Percentiles rank a stretch among this genome's conserved stretches.
These are phyloP conservation scores for Arabidopsis suecica DNA, from an alignment of 345 rosid genomes.

Conservation along the genomic window DNA sequence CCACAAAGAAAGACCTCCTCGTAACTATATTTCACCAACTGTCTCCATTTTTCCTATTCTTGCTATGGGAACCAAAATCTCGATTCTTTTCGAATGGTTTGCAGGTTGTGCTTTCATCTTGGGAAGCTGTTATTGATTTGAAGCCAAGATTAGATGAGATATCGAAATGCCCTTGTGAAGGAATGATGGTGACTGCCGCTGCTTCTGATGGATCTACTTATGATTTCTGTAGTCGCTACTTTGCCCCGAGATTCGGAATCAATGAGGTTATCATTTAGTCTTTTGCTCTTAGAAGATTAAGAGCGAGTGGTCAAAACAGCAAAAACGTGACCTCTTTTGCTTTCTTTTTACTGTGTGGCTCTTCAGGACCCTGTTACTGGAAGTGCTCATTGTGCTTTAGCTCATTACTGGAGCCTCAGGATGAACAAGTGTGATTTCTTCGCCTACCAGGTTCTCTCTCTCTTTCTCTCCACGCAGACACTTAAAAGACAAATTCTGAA, in stretches of 20 bases:
- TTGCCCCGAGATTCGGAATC: constrained; percentile 46
- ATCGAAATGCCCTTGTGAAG: constrained; percentile 58
- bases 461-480: not conserved
- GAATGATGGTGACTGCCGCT: constrained; percentile 62
- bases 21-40: constrained; percentile 47
- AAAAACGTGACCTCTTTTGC: not conserved
- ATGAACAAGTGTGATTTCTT: constrained; percentile 62
- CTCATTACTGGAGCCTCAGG: constrained; percentile 70
- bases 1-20: constrained; percentile 54
- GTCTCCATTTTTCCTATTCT: not conserved
- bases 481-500: not conserved
- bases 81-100: not conserved
- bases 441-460: constrained; percentile 54
- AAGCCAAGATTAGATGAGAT: constrained; percentile 63
- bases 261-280: constrained; percentile 34
- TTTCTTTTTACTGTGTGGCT: not conserved
- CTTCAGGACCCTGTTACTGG: constrained; percentile 82
- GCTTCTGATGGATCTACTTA: constrained; percentile 52
- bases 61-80: constrained; percentile 1
- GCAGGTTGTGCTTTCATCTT: constrained; percentile 63
- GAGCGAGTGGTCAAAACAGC: not conserved
- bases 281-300: not conserved
- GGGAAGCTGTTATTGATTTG: constrained; percentile 58
- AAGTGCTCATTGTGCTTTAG: constrained; percentile 81
- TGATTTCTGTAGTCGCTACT: constrained; percentile 47